Conservation (phyloP, 495 filamentous ascomycete genomes). For the Aspergillus nanangensis region DNA sequence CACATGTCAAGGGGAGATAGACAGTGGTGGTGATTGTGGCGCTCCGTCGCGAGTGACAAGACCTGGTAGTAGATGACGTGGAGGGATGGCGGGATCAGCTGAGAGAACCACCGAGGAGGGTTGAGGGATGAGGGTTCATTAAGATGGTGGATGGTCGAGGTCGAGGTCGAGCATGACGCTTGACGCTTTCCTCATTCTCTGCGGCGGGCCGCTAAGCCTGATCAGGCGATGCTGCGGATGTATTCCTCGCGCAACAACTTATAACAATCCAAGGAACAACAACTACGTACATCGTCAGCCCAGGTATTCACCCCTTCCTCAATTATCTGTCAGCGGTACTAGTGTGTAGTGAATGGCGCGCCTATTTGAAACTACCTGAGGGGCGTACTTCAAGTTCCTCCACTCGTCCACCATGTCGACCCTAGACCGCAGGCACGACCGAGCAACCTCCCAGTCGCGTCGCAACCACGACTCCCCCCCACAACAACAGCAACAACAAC, state of each 20-base stretch:
- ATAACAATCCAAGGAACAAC: too few species aligned
- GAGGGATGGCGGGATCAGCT: background rate
- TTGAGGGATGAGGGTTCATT: too few species aligned
- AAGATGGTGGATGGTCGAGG: too few species aligned
- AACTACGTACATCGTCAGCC: too few species aligned
- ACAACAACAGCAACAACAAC: conserved; percentile 14
- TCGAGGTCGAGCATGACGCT: too few species aligned
- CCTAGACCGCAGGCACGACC: conserved; percentile 18
- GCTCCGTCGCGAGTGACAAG: background rate
- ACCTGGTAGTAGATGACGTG: background rate
- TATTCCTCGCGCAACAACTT: background rate
- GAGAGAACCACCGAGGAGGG: too few species aligned
- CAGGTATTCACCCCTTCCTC: too few species aligned
- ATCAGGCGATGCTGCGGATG: background rate
- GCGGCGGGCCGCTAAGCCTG: conserved; percentile 1
- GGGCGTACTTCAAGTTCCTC: too few species aligned
- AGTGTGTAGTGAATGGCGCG: conserved; percentile 10
- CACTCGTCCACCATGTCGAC: conserved; percentile 22
- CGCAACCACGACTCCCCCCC: conserved; percentile 30
- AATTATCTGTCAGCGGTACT: too few species aligned
- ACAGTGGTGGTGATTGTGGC: too few species aligned
- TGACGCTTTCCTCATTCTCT: too few species aligned
- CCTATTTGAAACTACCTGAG: background rate
- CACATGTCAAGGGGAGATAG: conserved; percentile 23
- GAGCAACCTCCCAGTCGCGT: conserved; percentile 17